Conservation (phyloP, 768 basidiomycete species). For the Podaxis mareebaensis region DNA sequence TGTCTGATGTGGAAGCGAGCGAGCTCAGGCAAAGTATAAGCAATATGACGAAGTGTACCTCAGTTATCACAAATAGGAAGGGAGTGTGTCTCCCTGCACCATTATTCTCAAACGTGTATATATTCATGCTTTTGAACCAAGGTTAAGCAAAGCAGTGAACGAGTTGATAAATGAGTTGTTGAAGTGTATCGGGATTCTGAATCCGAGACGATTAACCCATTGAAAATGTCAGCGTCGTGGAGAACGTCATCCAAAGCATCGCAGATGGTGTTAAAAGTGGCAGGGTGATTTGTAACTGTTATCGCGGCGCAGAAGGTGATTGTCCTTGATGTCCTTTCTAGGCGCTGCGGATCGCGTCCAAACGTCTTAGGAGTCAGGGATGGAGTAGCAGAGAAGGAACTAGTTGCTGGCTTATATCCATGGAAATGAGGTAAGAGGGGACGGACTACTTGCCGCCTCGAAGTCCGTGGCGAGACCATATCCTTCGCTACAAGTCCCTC, state of each 20-base stretch:
- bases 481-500: slow-evolving; percentile 63
- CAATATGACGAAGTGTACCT: slow-evolving; percentile 85
- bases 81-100: slow-evolving; percentile 47
- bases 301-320: slow-evolving; percentile 56
- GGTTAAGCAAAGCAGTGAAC: slow-evolving; percentile 85
- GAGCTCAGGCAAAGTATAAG: slow-evolving; percentile 63
- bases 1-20: slow-evolving; percentile 75
- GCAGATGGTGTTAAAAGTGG: slow-evolving; percentile 76
- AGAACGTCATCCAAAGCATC: slow-evolving; percentile 89
- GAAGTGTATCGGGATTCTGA: slow-evolving; percentile 88
- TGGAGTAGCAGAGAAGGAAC: slow-evolving; percentile 12
- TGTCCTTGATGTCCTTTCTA: slow-evolving; percentile 52
- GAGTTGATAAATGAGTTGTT: slow-evolving; percentile 92
- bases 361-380: slow-evolving; percentile 62
- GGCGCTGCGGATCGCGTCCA: slow-evolving; percentile 68
- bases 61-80: slow-evolving; percentile 90
- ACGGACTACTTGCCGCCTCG: slow-evolving; percentile 25
- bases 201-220: slow-evolving; percentile 89
- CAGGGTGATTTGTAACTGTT: slow-evolving; percentile 22
- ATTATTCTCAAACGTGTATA: not conserved
- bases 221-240: slow-evolving; percentile 87
- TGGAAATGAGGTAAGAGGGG: slow-evolving; percentile 70
- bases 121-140: slow-evolving; percentile 28
- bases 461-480: slow-evolving; percentile 23
- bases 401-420: slow-evolving; percentile 30